phyloP scores from a whole-genome alignment of 2,329 filamentous ascomycete species.

The Aspergillus fumigatus region DNA sequence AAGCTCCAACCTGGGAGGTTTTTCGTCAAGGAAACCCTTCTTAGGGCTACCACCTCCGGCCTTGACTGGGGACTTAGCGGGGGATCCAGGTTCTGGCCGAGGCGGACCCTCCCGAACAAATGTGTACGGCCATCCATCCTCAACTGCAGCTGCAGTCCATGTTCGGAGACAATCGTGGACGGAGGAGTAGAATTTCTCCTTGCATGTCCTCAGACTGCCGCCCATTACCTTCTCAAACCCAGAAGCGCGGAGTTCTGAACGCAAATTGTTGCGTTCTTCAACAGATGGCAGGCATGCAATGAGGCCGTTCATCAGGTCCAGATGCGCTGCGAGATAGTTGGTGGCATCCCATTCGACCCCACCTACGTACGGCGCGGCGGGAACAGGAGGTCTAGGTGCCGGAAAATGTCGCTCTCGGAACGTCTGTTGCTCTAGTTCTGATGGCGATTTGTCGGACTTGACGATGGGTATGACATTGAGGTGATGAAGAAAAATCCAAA shows the following conservation, averaged over 20 bases:
- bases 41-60: slow-evolving; percentile 32
- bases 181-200: slow-evolving; percentile 93
- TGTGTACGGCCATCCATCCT: slow-evolving; percentile 82
- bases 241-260: slow-evolving; percentile 72
- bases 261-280: slow-evolving; percentile 69
- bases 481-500: slow-evolving; percentile 98
- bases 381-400: slow-evolving; percentile 78
- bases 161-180: slow-evolving; percentile 85
- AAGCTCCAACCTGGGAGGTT: slow-evolving; percentile 57
- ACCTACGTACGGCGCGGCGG: slow-evolving; percentile 91
- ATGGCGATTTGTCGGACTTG: slow-evolving; percentile 28
- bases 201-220: slow-evolving; percentile 78
- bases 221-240: slow-evolving; percentile 92
- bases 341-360: slow-evolving; percentile 99
- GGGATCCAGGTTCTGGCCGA: slow-evolving; percentile 33
- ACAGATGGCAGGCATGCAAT: slow-evolving; percentile 71
- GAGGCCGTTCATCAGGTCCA: slow-evolving; percentile 89
- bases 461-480: slow-evolving; percentile 71
- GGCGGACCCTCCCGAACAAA: slow-evolving; percentile 61
- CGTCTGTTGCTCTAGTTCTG: slow-evolving; percentile 16
- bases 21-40: slow-evolving; percentile 45
- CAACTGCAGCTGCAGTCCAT: slow-evolving; percentile 82
- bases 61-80: slow-evolving; percentile 47
- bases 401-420: slow-evolving; percentile 67
- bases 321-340: slow-evolving; percentile 87